Evolutionary conservation across 345 rosid species (phyloP).

Genomic region (Ceriops decandra): DNA sequence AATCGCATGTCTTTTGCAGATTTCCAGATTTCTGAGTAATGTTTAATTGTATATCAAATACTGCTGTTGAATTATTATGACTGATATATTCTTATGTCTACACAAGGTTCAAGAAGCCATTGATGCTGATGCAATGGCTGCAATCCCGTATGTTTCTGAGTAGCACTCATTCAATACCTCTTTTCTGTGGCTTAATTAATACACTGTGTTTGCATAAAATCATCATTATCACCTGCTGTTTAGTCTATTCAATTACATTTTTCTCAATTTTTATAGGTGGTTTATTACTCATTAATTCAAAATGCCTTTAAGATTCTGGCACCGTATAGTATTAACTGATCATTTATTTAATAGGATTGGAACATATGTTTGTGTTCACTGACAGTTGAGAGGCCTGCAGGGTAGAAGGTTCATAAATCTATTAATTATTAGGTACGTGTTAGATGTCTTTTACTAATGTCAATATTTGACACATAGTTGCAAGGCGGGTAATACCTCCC

Average conservation of each 20-base stretch:
- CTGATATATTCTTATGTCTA: slow-evolving; percentile 10
- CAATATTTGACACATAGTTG: no score
- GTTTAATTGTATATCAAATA: not conserved
- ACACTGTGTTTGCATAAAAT: not conserved
- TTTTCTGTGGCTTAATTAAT: not conserved
- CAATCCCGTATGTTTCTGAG: slow-evolving; percentile 45
- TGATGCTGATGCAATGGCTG: slow-evolving; percentile 71
- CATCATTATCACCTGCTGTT: not conserved
- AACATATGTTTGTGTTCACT: slow-evolving; percentile 79
- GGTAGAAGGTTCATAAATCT: slow-evolving; percentile 63
- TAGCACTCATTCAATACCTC: not conserved
- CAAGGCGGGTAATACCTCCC: no score
- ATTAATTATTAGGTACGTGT: slow-evolving; percentile 62
- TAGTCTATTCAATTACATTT: no score
- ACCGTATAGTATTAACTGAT: not conserved
- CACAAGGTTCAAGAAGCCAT: slow-evolving; percentile 73
- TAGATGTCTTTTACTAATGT: not conserved
- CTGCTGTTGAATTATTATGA: slow-evolving; percentile 5
- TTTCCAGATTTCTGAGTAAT: not conserved
- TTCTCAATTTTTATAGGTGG: no score
- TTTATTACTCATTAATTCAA: not conserved
- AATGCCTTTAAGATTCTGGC: not conserved
- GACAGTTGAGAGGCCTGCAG: slow-evolving; percentile 69
- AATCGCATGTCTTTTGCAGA: slow-evolving; percentile 38
- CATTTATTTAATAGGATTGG: slow-evolving; percentile 49